Conservation (phyloP, 2,329 filamentous ascomycete species). For the Cyclaneusma minus region DNA sequence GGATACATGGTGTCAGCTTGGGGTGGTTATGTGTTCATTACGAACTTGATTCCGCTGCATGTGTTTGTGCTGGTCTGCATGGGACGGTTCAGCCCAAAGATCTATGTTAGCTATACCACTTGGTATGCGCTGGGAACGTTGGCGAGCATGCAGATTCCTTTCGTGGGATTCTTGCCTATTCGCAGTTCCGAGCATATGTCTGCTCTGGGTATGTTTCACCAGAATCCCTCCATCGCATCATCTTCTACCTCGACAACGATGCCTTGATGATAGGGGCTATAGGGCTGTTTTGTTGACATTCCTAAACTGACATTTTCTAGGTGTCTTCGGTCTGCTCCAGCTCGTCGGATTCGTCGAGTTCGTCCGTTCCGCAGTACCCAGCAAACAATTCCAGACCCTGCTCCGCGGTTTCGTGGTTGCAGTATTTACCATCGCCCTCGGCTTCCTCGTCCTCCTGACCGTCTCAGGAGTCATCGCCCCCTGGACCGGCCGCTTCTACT, state of each 20-base stretch:
- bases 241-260: neutral
- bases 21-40: slow-evolving; percentile 99
- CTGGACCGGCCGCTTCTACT: slow-evolving; percentile 98
- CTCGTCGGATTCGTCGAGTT: slow-evolving; percentile 86
- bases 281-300: neutral
- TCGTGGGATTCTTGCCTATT: slow-evolving; percentile 92
- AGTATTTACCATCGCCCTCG: slow-evolving; percentile 58
- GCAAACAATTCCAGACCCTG: slow-evolving; percentile 87
- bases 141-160: slow-evolving; percentile 98
- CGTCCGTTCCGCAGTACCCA: slow-evolving; percentile 72
- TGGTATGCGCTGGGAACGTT: slow-evolving; percentile 95
- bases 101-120: slow-evolving; percentile 94
- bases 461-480: slow-evolving; percentile 85
- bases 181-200: slow-evolving; percentile 98
- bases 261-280: too few species aligned
- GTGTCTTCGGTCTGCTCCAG: slow-evolving; percentile 91
- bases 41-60: slow-evolving; percentile 87
- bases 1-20: slow-evolving; percentile 99
- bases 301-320: slow-evolving; percentile 26
- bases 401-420: slow-evolving; percentile 60
- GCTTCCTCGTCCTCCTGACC: slow-evolving; percentile 72
- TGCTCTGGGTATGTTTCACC: slow-evolving; percentile 53
- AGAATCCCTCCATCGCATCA: neutral
- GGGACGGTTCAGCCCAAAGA: slow-evolving; percentile 84
- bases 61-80: slow-evolving; percentile 89